Evolutionary conservation across 805 yeast genomes (phyloP).

Genomic region (Barnettozyma populi): DNA sequence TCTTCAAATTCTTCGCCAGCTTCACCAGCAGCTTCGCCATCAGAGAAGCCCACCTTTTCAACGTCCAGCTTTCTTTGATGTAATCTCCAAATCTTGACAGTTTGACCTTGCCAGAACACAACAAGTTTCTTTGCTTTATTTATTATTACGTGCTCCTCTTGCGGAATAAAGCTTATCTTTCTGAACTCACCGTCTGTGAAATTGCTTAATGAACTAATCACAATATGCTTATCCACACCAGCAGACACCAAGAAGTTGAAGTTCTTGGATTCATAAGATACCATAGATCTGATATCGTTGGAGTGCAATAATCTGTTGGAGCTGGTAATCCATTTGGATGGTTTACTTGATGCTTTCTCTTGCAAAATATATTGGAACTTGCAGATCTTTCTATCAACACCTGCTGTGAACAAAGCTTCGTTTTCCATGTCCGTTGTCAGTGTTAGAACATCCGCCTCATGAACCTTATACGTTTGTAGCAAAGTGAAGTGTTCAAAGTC

Average conservation of each 20-base stretch:
- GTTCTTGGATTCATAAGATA: constrained; percentile 62
- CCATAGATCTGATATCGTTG: constrained; percentile 76
- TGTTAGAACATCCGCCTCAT: constrained; percentile 87
- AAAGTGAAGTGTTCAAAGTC: constrained; percentile 72
- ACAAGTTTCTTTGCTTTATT: constrained; percentile 46
- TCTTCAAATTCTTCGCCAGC: constrained; percentile 16
- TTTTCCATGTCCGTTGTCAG: constrained; percentile 56
- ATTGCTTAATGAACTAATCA: constrained; percentile 54
- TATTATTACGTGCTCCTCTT: constrained; percentile 44
- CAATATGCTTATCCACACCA: constrained; percentile 71
- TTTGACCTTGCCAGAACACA: constrained; percentile 77
- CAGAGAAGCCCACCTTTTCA: constrained; percentile 12
- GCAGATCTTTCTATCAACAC: constrained; percentile 88
- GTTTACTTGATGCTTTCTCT: constrained; percentile 35
- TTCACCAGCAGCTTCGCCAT: constrained; percentile 20
- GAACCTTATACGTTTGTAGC: constrained; percentile 74
- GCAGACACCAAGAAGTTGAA: constrained; percentile 71
- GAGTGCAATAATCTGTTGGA: constrained; percentile 78
- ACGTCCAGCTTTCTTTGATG: constrained; percentile 23
- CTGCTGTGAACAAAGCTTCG: constrained; percentile 73
- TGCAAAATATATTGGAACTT: constrained; percentile 39
- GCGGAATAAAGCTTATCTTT: constrained; percentile 63
- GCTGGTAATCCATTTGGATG: constrained; percentile 65
- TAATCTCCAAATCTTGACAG: constrained; percentile 75
- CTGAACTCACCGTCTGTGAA: constrained; percentile 68